Evolutionary conservation across 176 grass and related monocot genomes (phyloP).

Genomic region (Eleusine indica): DNA sequence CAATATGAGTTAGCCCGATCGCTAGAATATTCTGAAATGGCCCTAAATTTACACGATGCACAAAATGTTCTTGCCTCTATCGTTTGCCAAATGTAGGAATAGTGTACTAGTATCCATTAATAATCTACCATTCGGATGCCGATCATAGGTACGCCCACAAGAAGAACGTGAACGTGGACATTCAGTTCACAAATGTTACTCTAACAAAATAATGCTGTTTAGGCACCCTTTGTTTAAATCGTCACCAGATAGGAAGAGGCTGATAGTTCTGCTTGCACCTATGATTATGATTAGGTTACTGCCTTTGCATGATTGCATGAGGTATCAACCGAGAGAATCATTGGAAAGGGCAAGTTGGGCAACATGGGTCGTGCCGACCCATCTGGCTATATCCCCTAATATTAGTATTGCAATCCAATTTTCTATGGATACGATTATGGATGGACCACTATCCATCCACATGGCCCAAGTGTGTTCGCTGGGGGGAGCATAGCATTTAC

Average conservation of each 20-base stretch:
- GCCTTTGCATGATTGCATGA: slow-evolving; percentile 3
- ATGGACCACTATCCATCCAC: slow-evolving; percentile 36
- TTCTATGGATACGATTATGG: slow-evolving; percentile 1
- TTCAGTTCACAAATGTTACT: no score
- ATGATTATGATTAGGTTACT: not conserved
- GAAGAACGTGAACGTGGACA: not conserved
- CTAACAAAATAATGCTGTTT: not conserved
- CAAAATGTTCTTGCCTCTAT: not conserved
- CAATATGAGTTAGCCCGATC: not conserved
- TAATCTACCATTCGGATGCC: no score
- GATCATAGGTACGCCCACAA: not conserved
- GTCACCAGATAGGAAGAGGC: not conserved
- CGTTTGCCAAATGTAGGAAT: not conserved
- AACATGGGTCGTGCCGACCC: slow-evolving; percentile 34
- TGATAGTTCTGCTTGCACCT: not conserved
- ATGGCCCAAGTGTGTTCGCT: slow-evolving; percentile 28
- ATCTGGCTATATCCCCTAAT: not conserved
- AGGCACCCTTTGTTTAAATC: not conserved
- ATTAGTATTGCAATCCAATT: not conserved
- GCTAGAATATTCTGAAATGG: not conserved
- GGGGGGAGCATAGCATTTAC: slow-evolving; percentile 49
- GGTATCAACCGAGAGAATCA: slow-evolving; percentile 10
- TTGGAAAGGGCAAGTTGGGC: not conserved
- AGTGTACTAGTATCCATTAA: no score
- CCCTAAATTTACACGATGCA: not conserved